Percentiles rank a stretch among this genome's conserved stretches.
Evolutionary conservation across 2,329 filamentous ascomycete genomes (phyloP).

Genomic region (Parastagonospora nodorum): DNA sequence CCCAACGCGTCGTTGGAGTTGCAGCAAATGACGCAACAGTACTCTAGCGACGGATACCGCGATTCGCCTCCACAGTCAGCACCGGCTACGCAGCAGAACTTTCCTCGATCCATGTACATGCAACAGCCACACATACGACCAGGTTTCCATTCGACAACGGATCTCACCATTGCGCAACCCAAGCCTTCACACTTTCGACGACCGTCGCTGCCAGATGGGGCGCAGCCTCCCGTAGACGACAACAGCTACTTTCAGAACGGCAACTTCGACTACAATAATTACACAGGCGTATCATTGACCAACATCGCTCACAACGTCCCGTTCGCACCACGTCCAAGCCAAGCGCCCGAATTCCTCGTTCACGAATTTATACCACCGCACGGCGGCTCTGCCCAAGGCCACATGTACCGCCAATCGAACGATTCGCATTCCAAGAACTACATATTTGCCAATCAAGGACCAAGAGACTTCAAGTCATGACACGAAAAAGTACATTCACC

Average conservation of each 20-base stretch:
- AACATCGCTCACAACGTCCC: slow-evolving; percentile 41
- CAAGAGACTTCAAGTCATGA: slow-evolving; percentile 46
- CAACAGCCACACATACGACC: slow-evolving; percentile 38
- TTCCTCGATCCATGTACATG: slow-evolving; percentile 46
- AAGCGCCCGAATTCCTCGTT: slow-evolving; percentile 48
- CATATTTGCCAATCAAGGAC: slow-evolving; percentile 55
- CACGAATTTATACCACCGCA: slow-evolving; percentile 55
- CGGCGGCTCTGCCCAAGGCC: slow-evolving; percentile 40
- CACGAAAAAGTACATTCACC: not conserved
- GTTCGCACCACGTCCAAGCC: slow-evolving; percentile 30
- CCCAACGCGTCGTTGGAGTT: slow-evolving; percentile 51
- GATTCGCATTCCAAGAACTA: slow-evolving; percentile 52
- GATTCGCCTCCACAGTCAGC: slow-evolving; percentile 58
- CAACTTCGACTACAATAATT: slow-evolving; percentile 36
- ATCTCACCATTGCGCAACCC: slow-evolving; percentile 41
- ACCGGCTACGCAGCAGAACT: slow-evolving; percentile 55
- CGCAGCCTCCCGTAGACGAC: slow-evolving; percentile 30
- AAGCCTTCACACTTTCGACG: slow-evolving; percentile 44
- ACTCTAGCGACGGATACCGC: slow-evolving; percentile 46
- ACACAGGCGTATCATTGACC: slow-evolving; percentile 32
- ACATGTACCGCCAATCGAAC: slow-evolving; percentile 29
- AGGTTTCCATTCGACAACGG: slow-evolving; percentile 42
- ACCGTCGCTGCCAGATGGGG: slow-evolving; percentile 42
- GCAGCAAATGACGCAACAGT: slow-evolving; percentile 34
- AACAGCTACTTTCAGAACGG: slow-evolving; percentile 26